Base-by-base conservation (phyloP, 2,329 filamentous ascomycete species). In the Aphanoascus verrucosus region DNA sequence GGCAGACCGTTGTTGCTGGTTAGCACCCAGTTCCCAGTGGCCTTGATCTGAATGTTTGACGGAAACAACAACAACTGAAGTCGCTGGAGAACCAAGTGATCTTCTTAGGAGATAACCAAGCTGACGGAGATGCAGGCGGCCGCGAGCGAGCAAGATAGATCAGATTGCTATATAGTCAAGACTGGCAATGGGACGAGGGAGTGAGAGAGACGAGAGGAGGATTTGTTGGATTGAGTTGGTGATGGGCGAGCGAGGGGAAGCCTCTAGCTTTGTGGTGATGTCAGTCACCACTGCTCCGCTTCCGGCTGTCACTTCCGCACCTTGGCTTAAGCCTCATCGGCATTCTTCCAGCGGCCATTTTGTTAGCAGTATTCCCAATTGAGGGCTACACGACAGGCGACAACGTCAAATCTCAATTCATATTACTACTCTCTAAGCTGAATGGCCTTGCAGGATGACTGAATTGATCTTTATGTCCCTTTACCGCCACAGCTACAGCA, bases 181-280 rank as follows among this genome's bases (percentile, higher is more conserved):
- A 19, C 48, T 20, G 48, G 35, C 20, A 47, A 38, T 40, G 46
- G 46, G 17, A 8, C 14, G 15, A 17, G 20, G 38, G 19, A 15
- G 40, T 11, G 23, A 34, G 23, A 31, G 23, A 14, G 14, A 19
- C 41, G 48, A 40, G 14, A 37, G 34, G 28, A 14, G 19, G 47
- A 23, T n/a, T 23, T 9, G 17, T 32, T 5, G 9, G 34, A 28
- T 6, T n/a, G 17, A n/a, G 47, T 49, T 49, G 46, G n/a, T n/a
- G 9, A 12, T 38, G 46, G n/a, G 11, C n/a, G 17, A 32, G 34
- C 28, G n/a, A 35, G 15, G 31, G n/a, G 44, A 15, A 9, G 14
- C 9, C 37, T 51, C 49, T 46, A 52, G 50, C 50, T 52, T 52
- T 42, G 34, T 12, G 23, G 50, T 52, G 50, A 52, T 52, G 50